Base-by-base conservation (phyloP, 352 stramenopile genomes). In the Pythium pyrilobum region DNA sequence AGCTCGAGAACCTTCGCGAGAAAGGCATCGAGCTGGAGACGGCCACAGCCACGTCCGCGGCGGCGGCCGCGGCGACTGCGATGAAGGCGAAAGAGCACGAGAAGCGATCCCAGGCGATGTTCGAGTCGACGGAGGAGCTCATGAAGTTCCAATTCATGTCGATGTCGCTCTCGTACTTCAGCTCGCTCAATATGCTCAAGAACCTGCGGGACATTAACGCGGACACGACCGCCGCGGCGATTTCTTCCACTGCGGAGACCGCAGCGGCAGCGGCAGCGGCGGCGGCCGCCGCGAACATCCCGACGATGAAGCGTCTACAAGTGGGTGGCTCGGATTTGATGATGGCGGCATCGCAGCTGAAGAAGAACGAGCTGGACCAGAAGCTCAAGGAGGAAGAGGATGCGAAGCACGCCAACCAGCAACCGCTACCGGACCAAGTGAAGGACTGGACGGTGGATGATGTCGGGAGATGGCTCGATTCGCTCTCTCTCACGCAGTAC, bases 101-200 rank as follows among this genome's bases (percentile, higher is more conserved):
- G 62, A 77, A 80, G 59, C 74, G 84, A 18, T 92, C 84, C 8
- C 84, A 92, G 29, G 84, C 85, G 23, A 97, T 97, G 82, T 98
- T 97, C 39, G 76, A 80, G 56, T 95, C 92, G 37, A 97, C 92
- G 0, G 92, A 98, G 51, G 90, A 97, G 66, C 74, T 98, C 39
- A 96, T 98, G 85, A 98, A 97, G 73, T 98, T 98, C 62, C 90
- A 97, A 72, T 98, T 98, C 72, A 98, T 98, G 92, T 95, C 81
- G 20, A 97, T 97, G 92, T 96, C 85, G 9, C 77, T 96, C 9
- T 96, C 75, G 46, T 98, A 98, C 68, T 97, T 98, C 61, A 97
- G 85, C 61, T 96, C 86, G 28, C 70, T 98, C 39, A 98, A 96
- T 52, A 98, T 98, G 92, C 81, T 97, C 62, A 93, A 96, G 74